Percentiles rank a stretch among this genome's conserved stretches.
Conservation (phyloP, 306 rosid species). For the Ceratonia siliqua region DNA sequence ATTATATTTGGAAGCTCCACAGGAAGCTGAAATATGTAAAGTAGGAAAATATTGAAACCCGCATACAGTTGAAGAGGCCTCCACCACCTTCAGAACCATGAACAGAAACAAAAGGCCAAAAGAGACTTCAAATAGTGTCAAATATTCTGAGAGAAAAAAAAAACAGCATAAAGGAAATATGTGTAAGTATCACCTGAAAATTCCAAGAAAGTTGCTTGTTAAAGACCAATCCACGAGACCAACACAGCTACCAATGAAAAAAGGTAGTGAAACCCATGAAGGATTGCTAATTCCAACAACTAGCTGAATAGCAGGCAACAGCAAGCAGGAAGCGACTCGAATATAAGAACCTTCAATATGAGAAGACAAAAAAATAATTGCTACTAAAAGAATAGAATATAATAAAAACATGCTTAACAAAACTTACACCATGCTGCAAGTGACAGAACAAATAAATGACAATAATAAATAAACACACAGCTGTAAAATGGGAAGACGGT, state of each 20-base stretch:
- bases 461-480: slow-evolving; percentile 18
- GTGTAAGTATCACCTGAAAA: slow-evolving; percentile 74
- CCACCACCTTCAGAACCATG: slow-evolving; percentile 89
- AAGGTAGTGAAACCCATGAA: slow-evolving; percentile 92
- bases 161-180: slow-evolving; percentile 20
- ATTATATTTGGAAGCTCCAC: slow-evolving; percentile 58
- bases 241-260: slow-evolving; percentile 90
- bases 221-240: slow-evolving; percentile 98
- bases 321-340: slow-evolving; percentile 83
- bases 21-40: slow-evolving; percentile 85
- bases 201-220: slow-evolving; percentile 94
- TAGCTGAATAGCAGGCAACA: slow-evolving; percentile 90
- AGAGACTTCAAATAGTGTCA: slow-evolving; percentile 23
- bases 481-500: slow-evolving; percentile 5
- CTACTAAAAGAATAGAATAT: neutral
- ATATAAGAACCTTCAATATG: slow-evolving; percentile 79
- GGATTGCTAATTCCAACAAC: slow-evolving; percentile 94
- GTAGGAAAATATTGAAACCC: slow-evolving; percentile 73
- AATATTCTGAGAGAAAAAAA: slow-evolving; percentile 32
- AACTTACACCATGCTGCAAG: slow-evolving; percentile 22
- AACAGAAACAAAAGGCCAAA: slow-evolving; percentile 29
- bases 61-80: slow-evolving; percentile 89
- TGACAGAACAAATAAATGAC: neutral
- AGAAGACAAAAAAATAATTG: slow-evolving; percentile 37
- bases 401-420: slow-evolving; percentile 1